Conservation (phyloP, 768 basidiomycete species). For the Jaapia argillacea region DNA sequence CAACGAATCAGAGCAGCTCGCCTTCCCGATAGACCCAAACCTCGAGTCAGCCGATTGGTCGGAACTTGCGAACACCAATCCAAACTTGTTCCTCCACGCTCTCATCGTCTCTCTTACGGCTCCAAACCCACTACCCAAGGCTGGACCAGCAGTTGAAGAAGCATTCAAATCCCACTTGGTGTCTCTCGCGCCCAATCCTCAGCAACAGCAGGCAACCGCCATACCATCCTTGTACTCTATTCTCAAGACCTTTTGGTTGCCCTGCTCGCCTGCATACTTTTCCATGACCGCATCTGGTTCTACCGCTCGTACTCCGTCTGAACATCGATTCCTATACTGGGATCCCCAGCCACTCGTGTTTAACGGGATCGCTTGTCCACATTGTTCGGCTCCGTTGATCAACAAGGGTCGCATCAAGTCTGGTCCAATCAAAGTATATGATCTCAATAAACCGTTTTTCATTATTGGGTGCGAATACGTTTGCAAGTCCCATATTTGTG, state of each 20-base stretch:
- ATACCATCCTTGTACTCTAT: constrained; percentile 69
- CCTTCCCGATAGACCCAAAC: constrained; percentile 37
- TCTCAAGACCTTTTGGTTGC: constrained; percentile 79
- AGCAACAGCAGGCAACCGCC: constrained; percentile 31
- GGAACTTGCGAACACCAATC: constrained; percentile 42
- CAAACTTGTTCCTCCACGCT: constrained; percentile 44
- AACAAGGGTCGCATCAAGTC: constrained; percentile 67
- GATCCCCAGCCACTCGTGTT: constrained; percentile 77
- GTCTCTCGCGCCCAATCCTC: constrained; percentile 43
- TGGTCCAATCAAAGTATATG: constrained; percentile 72
- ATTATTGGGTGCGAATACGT: constrained; percentile 79
- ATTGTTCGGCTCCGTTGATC: constrained; percentile 44
- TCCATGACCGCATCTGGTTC: constrained; percentile 66
- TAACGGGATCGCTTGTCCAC: constrained; percentile 71
- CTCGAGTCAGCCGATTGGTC: constrained; percentile 57
- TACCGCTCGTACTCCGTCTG: constrained; percentile 55
- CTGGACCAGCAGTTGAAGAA: constrained; percentile 60
- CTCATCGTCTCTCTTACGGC: constrained; percentile 50
- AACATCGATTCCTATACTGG: constrained; percentile 81
- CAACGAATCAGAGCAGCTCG: constrained; percentile 9
- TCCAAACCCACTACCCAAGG: constrained; percentile 51
- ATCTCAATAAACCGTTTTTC: constrained; percentile 72
- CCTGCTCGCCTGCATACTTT: constrained; percentile 69
- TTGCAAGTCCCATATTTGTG: constrained; percentile 45
- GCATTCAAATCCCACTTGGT: constrained; percentile 71